These are phyloP conservation scores for Licmophora abbreviata DNA, from an alignment of 108 stramenopile species.

Conservation along the genomic window DNA sequence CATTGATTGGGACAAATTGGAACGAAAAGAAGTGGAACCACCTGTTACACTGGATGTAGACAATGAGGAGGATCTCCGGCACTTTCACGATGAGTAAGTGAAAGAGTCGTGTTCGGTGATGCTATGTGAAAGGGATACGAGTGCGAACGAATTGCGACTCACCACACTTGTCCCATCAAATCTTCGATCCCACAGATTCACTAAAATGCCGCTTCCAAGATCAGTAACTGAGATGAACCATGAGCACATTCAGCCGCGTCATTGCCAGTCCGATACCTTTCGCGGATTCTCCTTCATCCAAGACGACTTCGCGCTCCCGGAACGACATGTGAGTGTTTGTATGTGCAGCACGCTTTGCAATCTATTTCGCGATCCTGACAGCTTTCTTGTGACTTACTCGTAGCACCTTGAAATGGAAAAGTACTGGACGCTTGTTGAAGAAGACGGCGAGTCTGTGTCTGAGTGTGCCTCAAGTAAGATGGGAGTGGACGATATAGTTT, in stretches of 20 bases:
- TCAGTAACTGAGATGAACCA: conserved; percentile 65
- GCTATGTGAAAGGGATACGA: not conserved
- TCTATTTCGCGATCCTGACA: too few species aligned
- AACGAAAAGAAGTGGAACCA: conserved; percentile 61
- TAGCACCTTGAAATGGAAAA: conserved; percentile 57
- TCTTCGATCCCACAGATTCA: conserved; percentile 27
- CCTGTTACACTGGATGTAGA: conserved; percentile 65
- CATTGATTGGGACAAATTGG: conserved; percentile 89
- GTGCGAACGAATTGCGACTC: not conserved
- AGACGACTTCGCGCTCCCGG: conserved; percentile 61
- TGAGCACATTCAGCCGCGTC: conserved; percentile 36
- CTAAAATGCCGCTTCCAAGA: conserved; percentile 71
- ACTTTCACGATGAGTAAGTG: conserved; percentile 84
- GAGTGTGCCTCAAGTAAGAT: conserved; percentile 68
- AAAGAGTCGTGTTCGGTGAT: not conserved
- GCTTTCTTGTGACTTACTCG: too few species aligned
- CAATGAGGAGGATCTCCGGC: conserved; percentile 61
- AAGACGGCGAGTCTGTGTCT: conserved; percentile 70
- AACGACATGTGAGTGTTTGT: conserved; percentile 34
- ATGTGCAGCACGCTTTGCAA: too few species aligned
- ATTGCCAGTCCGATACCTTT: conserved; percentile 60
- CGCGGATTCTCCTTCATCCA: conserved; percentile 87
- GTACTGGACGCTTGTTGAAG: conserved; percentile 75
- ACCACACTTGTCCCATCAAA: not conserved
- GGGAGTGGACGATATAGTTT: conserved; percentile 11